Conservation (phyloP, 768 basidiomycete genomes). For the Suillus cothurnatus region DNA sequence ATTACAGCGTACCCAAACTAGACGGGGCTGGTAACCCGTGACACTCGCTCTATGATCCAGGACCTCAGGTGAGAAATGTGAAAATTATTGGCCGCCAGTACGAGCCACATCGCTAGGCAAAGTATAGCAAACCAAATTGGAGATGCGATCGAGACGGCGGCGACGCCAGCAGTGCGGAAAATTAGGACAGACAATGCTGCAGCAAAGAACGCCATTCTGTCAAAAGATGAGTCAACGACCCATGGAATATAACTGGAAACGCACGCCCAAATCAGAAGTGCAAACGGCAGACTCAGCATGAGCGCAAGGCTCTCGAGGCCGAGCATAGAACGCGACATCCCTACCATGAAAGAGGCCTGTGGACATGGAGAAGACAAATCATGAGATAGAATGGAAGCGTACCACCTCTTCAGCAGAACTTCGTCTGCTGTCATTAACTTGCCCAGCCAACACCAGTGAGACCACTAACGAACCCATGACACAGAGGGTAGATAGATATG, state of each 20-base stretch:
- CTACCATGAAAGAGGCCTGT: slow-evolving; percentile 8
- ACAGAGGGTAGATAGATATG: slow-evolving; percentile 11
- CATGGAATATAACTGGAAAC: slow-evolving; percentile 1
- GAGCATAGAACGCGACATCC: not conserved
- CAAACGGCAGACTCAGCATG: slow-evolving; percentile 35
- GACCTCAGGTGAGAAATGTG: not conserved
- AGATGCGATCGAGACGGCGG: not conserved
- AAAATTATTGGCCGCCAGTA: not conserved
- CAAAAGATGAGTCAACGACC: not conserved
- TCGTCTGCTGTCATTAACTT: slow-evolving; percentile 32
- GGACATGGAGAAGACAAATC: not conserved
- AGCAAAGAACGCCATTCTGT: not conserved
- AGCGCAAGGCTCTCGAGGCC: slow-evolving; percentile 25
- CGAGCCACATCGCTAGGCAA: not conserved
- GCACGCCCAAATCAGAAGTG: slow-evolving; percentile 34
- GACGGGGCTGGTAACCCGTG: not conserved
- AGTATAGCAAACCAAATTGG: not conserved
- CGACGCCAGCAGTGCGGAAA: not conserved
- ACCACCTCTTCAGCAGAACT: slow-evolving; percentile 12
- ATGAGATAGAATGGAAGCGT: not conserved
- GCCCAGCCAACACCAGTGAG: slow-evolving; percentile 16
- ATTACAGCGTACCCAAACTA: not conserved
- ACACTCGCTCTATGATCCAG: slow-evolving; percentile 3
- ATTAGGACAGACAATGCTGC: not conserved
- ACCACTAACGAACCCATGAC: slow-evolving; percentile 8